These are phyloP conservation scores for Tolypocladium album DNA, from an alignment of 2,329 filamentous ascomycete species.

Conservation along the genomic window DNA sequence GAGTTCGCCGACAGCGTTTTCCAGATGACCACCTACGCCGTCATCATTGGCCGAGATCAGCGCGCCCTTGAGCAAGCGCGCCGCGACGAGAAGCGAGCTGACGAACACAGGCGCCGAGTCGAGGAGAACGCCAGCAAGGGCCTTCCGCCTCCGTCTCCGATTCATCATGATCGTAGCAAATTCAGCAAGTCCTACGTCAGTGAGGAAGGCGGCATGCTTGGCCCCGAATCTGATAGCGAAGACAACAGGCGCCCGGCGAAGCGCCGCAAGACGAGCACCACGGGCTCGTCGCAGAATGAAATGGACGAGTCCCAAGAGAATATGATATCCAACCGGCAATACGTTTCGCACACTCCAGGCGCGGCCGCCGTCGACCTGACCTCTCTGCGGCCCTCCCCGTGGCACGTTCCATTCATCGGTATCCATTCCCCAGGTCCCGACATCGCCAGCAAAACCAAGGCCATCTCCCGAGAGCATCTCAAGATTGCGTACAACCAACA, in stretches of 20 bases:
- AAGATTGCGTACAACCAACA: slow-evolving; percentile 60
- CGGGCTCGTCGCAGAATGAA: slow-evolving; percentile 30
- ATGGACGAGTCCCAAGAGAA: slow-evolving; percentile 33
- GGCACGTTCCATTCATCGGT: slow-evolving; percentile 54
- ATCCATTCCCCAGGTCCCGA: slow-evolving; percentile 60
- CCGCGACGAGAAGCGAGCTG: slow-evolving; percentile 36
- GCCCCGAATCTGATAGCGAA: slow-evolving; percentile 49
- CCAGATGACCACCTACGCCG: slow-evolving; percentile 65
- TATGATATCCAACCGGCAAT: slow-evolving; percentile 46
- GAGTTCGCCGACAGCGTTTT: slow-evolving; percentile 67
- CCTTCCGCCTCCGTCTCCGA: slow-evolving; percentile 39
- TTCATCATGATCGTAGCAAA: slow-evolving; percentile 39
- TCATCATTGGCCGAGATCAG: slow-evolving; percentile 64
- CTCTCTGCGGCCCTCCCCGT: slow-evolving; percentile 47
- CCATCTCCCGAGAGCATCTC: slow-evolving; percentile 64
- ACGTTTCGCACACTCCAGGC: slow-evolving; percentile 48
- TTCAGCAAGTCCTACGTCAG: slow-evolving; percentile 58
- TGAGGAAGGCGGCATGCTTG: slow-evolving; percentile 59
- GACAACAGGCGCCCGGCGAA: slow-evolving; percentile 34
- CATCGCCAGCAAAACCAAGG: slow-evolving; percentile 53
- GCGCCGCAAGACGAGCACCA: slow-evolving; percentile 34
- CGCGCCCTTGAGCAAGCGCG: slow-evolving; percentile 44
- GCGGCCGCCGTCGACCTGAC: slow-evolving; percentile 49
- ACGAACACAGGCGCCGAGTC: slow-evolving; percentile 31
- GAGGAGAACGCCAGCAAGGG: slow-evolving; percentile 37